These are phyloP conservation scores for Aspergillus kassunensis DNA, from an alignment of 495 filamentous ascomycete genomes.

Conservation along the genomic window DNA sequence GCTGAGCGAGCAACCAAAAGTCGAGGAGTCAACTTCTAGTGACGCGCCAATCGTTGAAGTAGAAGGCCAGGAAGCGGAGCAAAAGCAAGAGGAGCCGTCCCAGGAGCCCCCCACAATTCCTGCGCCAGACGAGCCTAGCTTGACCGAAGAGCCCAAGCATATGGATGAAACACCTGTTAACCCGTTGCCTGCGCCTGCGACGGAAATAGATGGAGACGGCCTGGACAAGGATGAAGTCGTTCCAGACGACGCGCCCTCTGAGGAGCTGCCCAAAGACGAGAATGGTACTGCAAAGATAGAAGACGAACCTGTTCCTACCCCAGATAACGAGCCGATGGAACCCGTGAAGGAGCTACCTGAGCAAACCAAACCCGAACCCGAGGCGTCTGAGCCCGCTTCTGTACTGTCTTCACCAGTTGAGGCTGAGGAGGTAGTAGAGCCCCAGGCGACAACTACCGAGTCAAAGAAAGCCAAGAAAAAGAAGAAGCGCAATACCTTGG, in stretches of 20 bases:
- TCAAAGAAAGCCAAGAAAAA: conserved; percentile 38
- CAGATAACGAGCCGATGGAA: background rate
- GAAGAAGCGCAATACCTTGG: conserved; percentile 39
- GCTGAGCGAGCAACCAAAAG: background rate
- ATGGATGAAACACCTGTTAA: background rate
- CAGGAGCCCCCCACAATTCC: background rate
- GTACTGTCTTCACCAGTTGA: conserved; percentile 6
- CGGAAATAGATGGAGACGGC: background rate
- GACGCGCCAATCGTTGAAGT: background rate
- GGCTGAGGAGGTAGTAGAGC: conserved; percentile 13
- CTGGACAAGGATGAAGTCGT: background rate
- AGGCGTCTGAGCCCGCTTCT: background rate
- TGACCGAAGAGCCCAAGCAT: background rate
- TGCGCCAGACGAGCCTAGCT: background rate
- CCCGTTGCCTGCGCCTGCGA: background rate
- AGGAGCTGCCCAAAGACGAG: background rate
- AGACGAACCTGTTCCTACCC: background rate
- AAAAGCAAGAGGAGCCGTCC: background rate
- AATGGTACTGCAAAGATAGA: background rate
- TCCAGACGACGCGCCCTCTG: background rate
- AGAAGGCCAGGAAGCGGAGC: background rate
- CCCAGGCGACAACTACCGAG: conserved; percentile 21
- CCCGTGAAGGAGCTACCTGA: conserved; percentile 2
- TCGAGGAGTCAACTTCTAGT: background rate
- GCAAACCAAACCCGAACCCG: background rate